phyloP scores from a whole-genome alignment of 805 yeast genomes.

The Nakazawaea ernobii region DNA sequence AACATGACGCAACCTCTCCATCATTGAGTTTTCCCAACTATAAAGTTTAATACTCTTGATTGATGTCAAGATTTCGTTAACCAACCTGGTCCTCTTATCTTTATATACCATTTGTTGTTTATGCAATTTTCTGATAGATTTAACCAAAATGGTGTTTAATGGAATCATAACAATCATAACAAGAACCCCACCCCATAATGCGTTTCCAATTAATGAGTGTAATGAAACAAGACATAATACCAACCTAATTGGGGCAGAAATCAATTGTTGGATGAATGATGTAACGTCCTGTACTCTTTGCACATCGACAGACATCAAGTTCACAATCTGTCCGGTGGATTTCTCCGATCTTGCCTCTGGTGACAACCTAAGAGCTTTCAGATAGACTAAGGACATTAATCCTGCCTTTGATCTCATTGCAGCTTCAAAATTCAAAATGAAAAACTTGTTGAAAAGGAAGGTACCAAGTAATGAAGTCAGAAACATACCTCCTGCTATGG shows the following conservation, averaged over 20 bases:
- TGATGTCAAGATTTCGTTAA: slow-evolving; percentile 53
- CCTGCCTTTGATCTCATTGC: slow-evolving; percentile 64
- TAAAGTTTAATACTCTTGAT: slow-evolving; percentile 63
- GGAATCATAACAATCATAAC: slow-evolving; percentile 55
- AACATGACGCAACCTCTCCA: slow-evolving; percentile 40
- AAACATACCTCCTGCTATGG: slow-evolving; percentile 63
- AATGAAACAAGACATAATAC: slow-evolving; percentile 48
- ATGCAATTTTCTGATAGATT: slow-evolving; percentile 37
- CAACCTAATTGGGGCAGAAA: slow-evolving; percentile 56
- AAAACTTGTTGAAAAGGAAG: slow-evolving; percentile 61
- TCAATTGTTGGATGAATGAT: slow-evolving; percentile 45
- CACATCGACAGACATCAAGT: slow-evolving; percentile 74
- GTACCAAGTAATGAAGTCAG: slow-evolving; percentile 55
- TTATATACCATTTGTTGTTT: slow-evolving; percentile 57
- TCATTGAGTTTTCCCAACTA: slow-evolving; percentile 67
- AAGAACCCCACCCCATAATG: slow-evolving; percentile 52
- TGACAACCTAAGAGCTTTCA: slow-evolving; percentile 65
- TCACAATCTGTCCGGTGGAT: slow-evolving; percentile 76
- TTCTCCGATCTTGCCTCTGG: slow-evolving; percentile 53
- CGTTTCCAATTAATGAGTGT: slow-evolving; percentile 49
- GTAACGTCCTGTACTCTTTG: slow-evolving; percentile 54
- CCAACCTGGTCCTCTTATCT: slow-evolving; percentile 52
- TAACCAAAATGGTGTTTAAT: slow-evolving; percentile 42
- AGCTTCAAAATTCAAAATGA: slow-evolving; percentile 49
- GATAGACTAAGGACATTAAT: slow-evolving; percentile 60